Conservation (phyloP, 2,329 filamentous ascomycete genomes). For the Lachnellula arida region DNA sequence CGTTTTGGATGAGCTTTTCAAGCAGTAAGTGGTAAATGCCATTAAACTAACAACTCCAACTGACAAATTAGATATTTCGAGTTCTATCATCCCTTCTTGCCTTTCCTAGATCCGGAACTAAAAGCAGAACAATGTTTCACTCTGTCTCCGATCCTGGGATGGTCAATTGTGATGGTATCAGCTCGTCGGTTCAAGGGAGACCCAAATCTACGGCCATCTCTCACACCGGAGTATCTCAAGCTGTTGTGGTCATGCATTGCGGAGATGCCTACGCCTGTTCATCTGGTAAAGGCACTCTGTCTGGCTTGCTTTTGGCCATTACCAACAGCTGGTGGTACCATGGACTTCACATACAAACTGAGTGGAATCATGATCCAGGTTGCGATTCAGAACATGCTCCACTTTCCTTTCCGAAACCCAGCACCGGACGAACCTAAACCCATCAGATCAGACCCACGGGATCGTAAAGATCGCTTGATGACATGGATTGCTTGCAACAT, state of each 20-base stretch:
- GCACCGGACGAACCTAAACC: constrained; percentile 17
- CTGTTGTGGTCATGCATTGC: constrained; percentile 20
- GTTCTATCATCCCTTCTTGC: constrained; percentile 59
- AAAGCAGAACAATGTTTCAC: constrained; percentile 53
- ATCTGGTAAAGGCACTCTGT: constrained; percentile 24
- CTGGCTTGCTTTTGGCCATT: constrained; percentile 29
- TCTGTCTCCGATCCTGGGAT: constrained; percentile 60
- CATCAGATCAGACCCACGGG: constrained; percentile 29
- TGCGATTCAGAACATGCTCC: constrained; percentile 26
- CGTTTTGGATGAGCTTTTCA: constrained; percentile 35
- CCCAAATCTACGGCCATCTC: constrained; percentile 41
- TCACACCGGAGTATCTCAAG: constrained; percentile 14
- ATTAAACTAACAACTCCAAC: constrained; percentile 27
- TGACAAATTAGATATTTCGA: constrained; percentile 50
- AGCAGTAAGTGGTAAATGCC: constrained; percentile 32
- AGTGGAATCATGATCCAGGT: constrained; percentile 29
- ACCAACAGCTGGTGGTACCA: constrained; percentile 20
- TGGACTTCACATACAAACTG: constrained; percentile 27
- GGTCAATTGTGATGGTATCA: constrained; percentile 60
- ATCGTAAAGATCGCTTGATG: constrained; percentile 45
- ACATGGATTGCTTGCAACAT: constrained; percentile 67
- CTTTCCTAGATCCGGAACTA: constrained; percentile 52
- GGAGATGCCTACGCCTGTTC: constrained; percentile 17
- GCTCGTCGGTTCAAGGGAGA: constrained; percentile 55
- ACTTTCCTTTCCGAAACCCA: constrained; percentile 22